Evolutionary conservation across 768 basidiomycete species (phyloP), one percentile per base, ranked within the genome.

Genomic region (Suillus subalutaceus): DNA sequence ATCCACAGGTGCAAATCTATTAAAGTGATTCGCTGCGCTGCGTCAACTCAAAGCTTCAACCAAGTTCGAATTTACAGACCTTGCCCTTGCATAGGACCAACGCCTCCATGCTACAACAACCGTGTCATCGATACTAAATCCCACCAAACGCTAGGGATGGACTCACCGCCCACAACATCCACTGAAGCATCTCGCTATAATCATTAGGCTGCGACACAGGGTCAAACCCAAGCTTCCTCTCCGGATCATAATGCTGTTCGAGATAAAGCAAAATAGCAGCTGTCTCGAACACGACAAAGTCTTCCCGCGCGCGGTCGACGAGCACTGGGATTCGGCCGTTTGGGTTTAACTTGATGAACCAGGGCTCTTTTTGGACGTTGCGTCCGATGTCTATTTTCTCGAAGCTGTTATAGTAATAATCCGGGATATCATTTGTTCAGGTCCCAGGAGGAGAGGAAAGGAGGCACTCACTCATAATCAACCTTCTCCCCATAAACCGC

Each of bases 181-280:
- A 85, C 69, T 81, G 82, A 60, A 82, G 56, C 63, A 79, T 77
- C 71, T 84, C 81, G 46, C 75, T 77, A 38, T 76, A 73, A n/a
- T 79, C 75, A 44, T 79, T 69, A 3, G 72, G 67, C 55, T 76
- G 68, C 58, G 57, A 64, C 18, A 63, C 71, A 6, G 74, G 72
- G 63, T 78, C 75, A 66, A 83, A 85, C 58, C 73, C 77, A 63
- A 85, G 81, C 67, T 76, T 78, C 66, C 70, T 64, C 23, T 83
- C 79, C 37, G 64, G 72, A 67, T 87, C 85, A 69, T 83, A 85
- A 58, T 79, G 73, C 68, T 82, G 77, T 41, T 77, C 75, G 41
- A 86, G 72, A 61, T 79, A 85, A 6, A 82, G 70, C 63, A 85
- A 69, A 63, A 86, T 84, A 64, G 85, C 83, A 43, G 79, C 81